Base-by-base conservation (phyloP, 129 eudicot species). In the Pulicaria dysenterica region DNA sequence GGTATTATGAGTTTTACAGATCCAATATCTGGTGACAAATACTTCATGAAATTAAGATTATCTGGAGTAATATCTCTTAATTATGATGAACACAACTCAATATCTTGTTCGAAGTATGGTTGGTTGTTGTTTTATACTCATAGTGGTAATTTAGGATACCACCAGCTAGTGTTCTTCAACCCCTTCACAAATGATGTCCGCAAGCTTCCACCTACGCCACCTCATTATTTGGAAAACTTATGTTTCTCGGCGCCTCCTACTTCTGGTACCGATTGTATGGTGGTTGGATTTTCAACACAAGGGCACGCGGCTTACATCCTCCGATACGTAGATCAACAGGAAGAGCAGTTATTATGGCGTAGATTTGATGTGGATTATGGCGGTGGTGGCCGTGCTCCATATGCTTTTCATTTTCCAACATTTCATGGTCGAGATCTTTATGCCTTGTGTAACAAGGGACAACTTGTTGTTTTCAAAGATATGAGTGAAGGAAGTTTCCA, bases 161-260 rank as follows among this genome's bases (percentile, higher is more conserved):
- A 2, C 31, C 31, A 24, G 31, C 31, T 24, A 24, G 31, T 24
- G 31, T 78, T 69, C 74, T 64, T 61, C 31, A 55, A 81, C 57
- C 78, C 81, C 13, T 70, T 81, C 50, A 75, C 81, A 4, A 47
- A 7, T 34, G 71, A 36, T 15, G 64, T 5, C 36, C 42, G 14
- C 15, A 15, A 70, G 12, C 76, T 75, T 45, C 78, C 81, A 42
- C 12, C 0, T 31, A 8, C 2, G 5, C n/a, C 5, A 24, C 31
- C 31, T 24, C 31, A 24, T 24, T 31, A 17, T 56, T 57, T 65
- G 16, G 64, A 44, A 9, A 37, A 1, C 39, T 7, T 34, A 54
- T 70, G 37, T 65, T 67, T 67, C 13, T 61, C 34, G 0, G 67
- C 67, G 3, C 36, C 67, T 38, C 67, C 67, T 4, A 73, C 69